Evolutionary conservation across 1,284 basidiomycete species (phyloP), one percentile per base, ranked within the genome.

Genomic region (Rhodotorula mucilaginosa): DNA sequence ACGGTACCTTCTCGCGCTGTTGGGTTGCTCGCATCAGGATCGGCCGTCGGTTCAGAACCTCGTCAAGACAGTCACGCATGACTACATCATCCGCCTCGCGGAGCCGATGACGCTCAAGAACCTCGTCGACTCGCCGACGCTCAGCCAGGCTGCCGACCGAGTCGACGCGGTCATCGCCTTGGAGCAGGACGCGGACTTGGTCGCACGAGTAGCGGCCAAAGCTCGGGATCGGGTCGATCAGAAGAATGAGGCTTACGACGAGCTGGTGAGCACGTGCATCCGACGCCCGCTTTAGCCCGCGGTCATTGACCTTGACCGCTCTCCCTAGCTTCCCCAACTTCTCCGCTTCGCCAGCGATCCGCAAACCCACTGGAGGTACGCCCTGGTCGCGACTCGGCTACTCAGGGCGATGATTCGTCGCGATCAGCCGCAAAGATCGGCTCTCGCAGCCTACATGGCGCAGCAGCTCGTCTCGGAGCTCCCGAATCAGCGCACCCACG

Each of bases 281-380:
- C 48, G 5, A 21, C n/a, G n/a, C 57, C 2, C 12, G 12, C 39
- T 44, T 10, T 44, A 10, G 16, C 18, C 31, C 13, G 3, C 44
- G 44, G n/a, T 2, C 51, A 13, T n/a, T 39, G 18, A 12, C 1
- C 5, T 15, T 26, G 26, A 26, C 18, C 26, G 46, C 19, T 44
- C 3, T 5, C 18, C 4, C 3, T 2, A 91, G 87, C 80, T 90
- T 19, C 82, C 84, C 51, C 84, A 85, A 23, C 86, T 96, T 48
- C 83, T 95, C 34, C 85, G 86, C 65, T 83, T 93, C 77, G 90
- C 91, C 4, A 79, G 82, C 61, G 84, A 84, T 71, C 84, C 89
- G 13, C 83, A 85, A 34, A 92, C 90, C 59, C 92, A 97, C 88
- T 97, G 95, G 95, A 86, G 92, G 80, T 98, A 97, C 82, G 84